phyloP scores from a whole-genome alignment of 768 basidiomycete genomes.

The Xerocomus brunneocitrinus region DNA sequence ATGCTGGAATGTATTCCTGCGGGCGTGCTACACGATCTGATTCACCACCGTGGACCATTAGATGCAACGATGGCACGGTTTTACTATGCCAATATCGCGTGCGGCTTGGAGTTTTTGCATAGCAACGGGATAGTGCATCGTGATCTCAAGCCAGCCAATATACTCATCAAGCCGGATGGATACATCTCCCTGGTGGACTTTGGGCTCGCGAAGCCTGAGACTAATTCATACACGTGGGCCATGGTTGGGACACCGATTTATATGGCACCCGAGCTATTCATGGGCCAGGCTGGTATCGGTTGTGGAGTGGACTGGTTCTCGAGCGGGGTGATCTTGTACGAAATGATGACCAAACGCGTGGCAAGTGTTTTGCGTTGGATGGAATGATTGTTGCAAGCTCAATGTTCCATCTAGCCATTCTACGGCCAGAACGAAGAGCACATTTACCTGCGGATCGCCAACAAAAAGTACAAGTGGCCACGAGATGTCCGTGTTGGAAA shows the following conservation, averaged over 20 bases:
- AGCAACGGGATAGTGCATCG: slow-evolving; percentile 43
- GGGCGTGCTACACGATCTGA: slow-evolving; percentile 38
- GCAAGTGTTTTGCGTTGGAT: slow-evolving; percentile 19
- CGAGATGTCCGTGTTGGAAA: slow-evolving; percentile 31
- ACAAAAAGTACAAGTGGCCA: slow-evolving; percentile 38
- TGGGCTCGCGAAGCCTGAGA: slow-evolving; percentile 33
- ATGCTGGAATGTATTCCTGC: slow-evolving; percentile 48
- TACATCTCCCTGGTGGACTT: slow-evolving; percentile 54
- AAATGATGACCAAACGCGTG: slow-evolving; percentile 43
- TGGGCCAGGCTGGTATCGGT: slow-evolving; percentile 22
- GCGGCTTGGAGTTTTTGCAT: slow-evolving; percentile 47
- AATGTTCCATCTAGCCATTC: slow-evolving; percentile 17
- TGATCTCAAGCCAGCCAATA: slow-evolving; percentile 56
- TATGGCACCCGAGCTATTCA: slow-evolving; percentile 46
- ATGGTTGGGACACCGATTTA: slow-evolving; percentile 48
- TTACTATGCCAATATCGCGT: slow-evolving; percentile 52
- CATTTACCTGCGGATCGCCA: slow-evolving; percentile 26
- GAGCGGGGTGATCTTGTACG: slow-evolving; percentile 45
- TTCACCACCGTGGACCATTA: slow-evolving; percentile 31
- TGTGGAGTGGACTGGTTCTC: slow-evolving; percentile 53
- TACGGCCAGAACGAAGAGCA: slow-evolving; percentile 24
- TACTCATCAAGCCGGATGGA: slow-evolving; percentile 52
- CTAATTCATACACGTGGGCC: slow-evolving; percentile 15
- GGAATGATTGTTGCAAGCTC: neutral
- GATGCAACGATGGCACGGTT: slow-evolving; percentile 37